phyloP scores from a whole-genome alignment of 345 rosid genomes.

The Eucalyptus fibrosa region DNA sequence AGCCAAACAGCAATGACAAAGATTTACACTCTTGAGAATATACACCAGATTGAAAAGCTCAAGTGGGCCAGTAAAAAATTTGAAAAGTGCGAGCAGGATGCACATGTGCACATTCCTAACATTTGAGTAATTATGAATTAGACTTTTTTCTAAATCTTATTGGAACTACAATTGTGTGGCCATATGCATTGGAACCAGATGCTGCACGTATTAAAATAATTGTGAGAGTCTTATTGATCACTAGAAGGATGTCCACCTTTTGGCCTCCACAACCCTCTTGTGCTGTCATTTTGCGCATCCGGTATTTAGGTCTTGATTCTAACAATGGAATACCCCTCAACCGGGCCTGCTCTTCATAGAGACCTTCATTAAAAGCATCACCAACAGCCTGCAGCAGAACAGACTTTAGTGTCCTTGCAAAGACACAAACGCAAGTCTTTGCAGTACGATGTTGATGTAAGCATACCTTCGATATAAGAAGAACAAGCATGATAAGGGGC shows the following conservation, averaged over 20 bases:
- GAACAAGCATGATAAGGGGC: slow-evolving; percentile 97
- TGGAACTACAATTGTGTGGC: background rate
- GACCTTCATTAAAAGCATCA: slow-evolving; percentile 94
- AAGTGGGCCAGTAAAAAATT: background rate
- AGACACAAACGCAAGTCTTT: background rate
- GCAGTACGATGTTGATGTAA: background rate
- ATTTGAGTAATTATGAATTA: background rate
- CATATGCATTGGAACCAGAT: background rate
- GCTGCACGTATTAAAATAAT: background rate
- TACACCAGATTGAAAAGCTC: background rate
- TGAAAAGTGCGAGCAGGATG: background rate
- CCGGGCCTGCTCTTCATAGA: slow-evolving; percentile 83
- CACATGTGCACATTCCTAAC: background rate
- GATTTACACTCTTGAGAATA: background rate
- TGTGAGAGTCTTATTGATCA: background rate
- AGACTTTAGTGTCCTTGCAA: background rate
- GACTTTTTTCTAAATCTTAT: background rate
- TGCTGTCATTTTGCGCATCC: slow-evolving; percentile 71
- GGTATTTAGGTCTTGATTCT: slow-evolving; percentile 82
- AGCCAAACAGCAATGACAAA: background rate
- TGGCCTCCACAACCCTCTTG: slow-evolving; percentile 76
- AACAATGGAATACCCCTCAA: slow-evolving; percentile 77
- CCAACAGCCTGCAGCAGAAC: slow-evolving; percentile 73
- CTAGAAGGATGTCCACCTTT: slow-evolving; percentile 32
- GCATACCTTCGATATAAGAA: slow-evolving; percentile 89